A percentile compares a stretch with the other conserved stretches of the same genome.
These are phyloP conservation scores for Hypoxylon sp. DNA, from an alignment of 2,329 filamentous ascomycete genomes.

Conservation along the genomic window DNA sequence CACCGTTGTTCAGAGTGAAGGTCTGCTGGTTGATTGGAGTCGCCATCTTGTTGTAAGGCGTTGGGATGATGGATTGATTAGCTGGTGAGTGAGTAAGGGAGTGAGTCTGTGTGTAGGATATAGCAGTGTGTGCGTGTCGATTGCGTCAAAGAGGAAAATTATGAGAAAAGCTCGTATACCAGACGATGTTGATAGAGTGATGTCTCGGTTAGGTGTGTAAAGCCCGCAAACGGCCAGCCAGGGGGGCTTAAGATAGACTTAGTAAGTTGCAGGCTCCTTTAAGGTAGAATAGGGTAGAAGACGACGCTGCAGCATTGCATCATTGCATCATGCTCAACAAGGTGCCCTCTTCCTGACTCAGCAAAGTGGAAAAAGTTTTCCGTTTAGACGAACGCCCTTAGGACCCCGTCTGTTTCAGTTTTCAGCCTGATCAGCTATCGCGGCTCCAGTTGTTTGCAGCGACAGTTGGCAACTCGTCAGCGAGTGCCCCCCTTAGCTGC, in stretches of 20 bases:
- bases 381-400: conserved; percentile 18
- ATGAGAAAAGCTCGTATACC: conserved; percentile 5
- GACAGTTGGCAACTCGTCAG: conserved; percentile 38
- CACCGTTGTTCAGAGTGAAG: conserved; percentile 65
- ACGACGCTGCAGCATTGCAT: conserved; percentile 26
- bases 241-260: conserved; percentile 18
- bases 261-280: conserved; percentile 31
- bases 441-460: conserved; percentile 45
- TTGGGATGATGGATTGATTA: background rate
- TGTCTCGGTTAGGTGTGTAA: conserved; percentile 26
- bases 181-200: conserved; percentile 1
- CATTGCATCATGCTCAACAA: conserved; percentile 44
- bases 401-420: conserved; percentile 35
- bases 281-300: conserved; percentile 21
- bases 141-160: conserved; percentile 20
- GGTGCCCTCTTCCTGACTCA: conserved; percentile 28
- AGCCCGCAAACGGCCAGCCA: conserved; percentile 19
- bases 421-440: conserved; percentile 39
- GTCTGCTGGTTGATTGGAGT: conserved; percentile 45
- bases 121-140: background rate
- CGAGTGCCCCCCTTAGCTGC: conserved; percentile 9
- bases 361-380: conserved; percentile 37
- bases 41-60: conserved; percentile 25
- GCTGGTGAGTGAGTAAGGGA: background rate
- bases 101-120: background rate